Base-by-base conservation (phyloP, 73 alveolate species). In the Paramecium octaurelia region DNA sequence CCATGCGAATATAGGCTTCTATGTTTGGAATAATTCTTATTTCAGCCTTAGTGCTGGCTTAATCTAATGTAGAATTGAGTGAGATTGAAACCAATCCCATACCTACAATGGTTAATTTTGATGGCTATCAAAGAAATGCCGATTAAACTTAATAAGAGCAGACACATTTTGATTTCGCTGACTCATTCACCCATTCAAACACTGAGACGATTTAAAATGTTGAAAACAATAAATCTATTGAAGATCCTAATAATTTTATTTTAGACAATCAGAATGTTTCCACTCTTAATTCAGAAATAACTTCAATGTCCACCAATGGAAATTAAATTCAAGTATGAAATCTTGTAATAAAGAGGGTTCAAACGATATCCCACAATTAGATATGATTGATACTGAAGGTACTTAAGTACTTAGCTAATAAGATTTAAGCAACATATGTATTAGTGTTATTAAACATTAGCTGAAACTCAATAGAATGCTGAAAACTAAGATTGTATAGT, bases 191-290 rank as follows among this genome's bases (percentile, higher is more conserved):
- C 12, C 21, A 40, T 64, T 64, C 50, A 3, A 64, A 64, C 20
- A 31, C 50, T 27, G 48, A 34, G 3, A 4, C 12, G 21, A 21
- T 4, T 27, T 20, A 64, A 64, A 64, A 31, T 6, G 31, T 29
- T 64, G 48, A 34, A 64, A 64, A 31, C 84, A 10, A 64, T 54
- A 18, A 54, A 54, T 54, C 69, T 31, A 7, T 64, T 34, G 46
- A 64, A 31, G 84, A 64, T 64, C 84, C 84, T 23, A 64, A 64
- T 64, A 64, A 64, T 64, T 64, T 64, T 64, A 11, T 64, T 31
- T 64, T 64, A 64, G 69, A 54, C 12, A 9, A n/a, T 9, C 21
- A 4, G 69, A 18, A 54, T 54, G 8, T n/a, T 54, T 54, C 34
- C 1, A 54, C 69, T 54, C 69, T 54, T 4, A 54, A 54, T 54